phyloP scores from a whole-genome alignment of 1,284 basidiomycete species.

The Athelia sp. region DNA sequence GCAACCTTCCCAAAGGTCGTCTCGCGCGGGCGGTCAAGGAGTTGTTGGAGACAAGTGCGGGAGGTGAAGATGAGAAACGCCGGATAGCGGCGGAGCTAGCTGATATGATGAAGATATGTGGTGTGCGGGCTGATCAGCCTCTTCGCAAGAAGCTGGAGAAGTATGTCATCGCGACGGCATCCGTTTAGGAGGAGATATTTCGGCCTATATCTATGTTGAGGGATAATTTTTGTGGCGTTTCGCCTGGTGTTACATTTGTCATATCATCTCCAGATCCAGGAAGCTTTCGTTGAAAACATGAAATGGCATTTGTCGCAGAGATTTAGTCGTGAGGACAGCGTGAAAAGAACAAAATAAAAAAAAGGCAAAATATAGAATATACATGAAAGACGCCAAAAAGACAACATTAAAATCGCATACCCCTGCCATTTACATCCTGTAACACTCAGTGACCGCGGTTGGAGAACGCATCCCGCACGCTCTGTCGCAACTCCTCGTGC shows the following conservation, averaged over 20 bases:
- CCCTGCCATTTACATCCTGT: no score
- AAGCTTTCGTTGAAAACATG: no score
- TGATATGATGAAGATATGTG: slow-evolving; percentile 42
- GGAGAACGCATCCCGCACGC: slow-evolving; percentile 73
- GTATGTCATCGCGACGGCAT: slow-evolving; percentile 21
- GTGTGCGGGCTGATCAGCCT: slow-evolving; percentile 57
- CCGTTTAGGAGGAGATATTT: neutral
- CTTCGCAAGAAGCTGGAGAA: slow-evolving; percentile 63
- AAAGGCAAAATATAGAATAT: no score
- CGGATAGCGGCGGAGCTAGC: slow-evolving; percentile 46
- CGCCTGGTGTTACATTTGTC: no score
- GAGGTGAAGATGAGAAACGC: slow-evolving; percentile 40
- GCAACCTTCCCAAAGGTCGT: slow-evolving; percentile 52
- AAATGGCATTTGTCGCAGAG: no score
- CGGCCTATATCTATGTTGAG: no score
- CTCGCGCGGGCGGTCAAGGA: slow-evolving; percentile 62
- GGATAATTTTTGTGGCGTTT: no score
- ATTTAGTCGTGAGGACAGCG: no score
- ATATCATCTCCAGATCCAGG: no score
- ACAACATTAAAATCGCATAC: no score
- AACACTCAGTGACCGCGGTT: slow-evolving; percentile 33
- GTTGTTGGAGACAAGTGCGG: slow-evolving; percentile 48
- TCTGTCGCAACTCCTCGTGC: slow-evolving; percentile 74
- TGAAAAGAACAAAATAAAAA: no score
- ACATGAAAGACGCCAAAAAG: no score